Evolutionary conservation across 2,329 filamentous ascomycete species (phyloP).

Genomic region (Cladophialophora psammophila): DNA sequence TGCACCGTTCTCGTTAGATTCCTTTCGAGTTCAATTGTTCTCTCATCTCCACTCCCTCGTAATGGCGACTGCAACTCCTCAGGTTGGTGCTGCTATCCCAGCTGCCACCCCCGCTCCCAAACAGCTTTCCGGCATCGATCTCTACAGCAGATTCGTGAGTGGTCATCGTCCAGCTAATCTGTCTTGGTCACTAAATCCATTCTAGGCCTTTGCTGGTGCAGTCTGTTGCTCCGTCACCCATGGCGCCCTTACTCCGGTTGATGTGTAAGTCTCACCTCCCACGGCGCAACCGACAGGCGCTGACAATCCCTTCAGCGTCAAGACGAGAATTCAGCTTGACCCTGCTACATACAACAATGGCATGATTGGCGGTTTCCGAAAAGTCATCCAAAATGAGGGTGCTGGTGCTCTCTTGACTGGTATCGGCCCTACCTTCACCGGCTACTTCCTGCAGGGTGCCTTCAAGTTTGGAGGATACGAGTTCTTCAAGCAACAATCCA

Average conservation of each 20-base stretch:
- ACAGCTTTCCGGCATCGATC: slow-evolving; percentile 68
- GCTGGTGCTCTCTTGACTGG: slow-evolving; percentile 85
- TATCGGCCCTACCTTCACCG: slow-evolving; percentile 82
- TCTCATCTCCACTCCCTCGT: slow-evolving; percentile 40
- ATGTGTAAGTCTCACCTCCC: slow-evolving; percentile 80
- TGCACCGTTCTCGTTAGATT: slow-evolving; percentile 12
- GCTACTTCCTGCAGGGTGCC: slow-evolving; percentile 93
- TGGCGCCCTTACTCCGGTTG: slow-evolving; percentile 94
- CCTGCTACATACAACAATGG: slow-evolving; percentile 87
- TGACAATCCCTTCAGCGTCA: slow-evolving; percentile 69
- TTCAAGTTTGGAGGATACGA: slow-evolving; percentile 96
- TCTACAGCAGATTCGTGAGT: slow-evolving; percentile 71
- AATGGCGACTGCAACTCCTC: slow-evolving; percentile 56
- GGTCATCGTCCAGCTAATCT: not conserved
- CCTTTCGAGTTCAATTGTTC: slow-evolving; percentile 20
- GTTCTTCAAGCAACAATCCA: slow-evolving; percentile 93
- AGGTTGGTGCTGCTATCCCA: slow-evolving; percentile 61
- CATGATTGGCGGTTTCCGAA: slow-evolving; percentile 83
- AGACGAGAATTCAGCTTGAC: slow-evolving; percentile 95
- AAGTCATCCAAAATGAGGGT: slow-evolving; percentile 85
- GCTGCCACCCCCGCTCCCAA: slow-evolving; percentile 56
- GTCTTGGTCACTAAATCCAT: slow-evolving; percentile 7
- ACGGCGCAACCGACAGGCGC: slow-evolving; percentile 44
- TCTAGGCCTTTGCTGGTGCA: slow-evolving; percentile 84
- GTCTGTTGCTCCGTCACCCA: slow-evolving; percentile 98